Evolutionary conservation across 805 yeast species (phyloP).

Genomic region (Kluyveromyces wickerhamii): DNA sequence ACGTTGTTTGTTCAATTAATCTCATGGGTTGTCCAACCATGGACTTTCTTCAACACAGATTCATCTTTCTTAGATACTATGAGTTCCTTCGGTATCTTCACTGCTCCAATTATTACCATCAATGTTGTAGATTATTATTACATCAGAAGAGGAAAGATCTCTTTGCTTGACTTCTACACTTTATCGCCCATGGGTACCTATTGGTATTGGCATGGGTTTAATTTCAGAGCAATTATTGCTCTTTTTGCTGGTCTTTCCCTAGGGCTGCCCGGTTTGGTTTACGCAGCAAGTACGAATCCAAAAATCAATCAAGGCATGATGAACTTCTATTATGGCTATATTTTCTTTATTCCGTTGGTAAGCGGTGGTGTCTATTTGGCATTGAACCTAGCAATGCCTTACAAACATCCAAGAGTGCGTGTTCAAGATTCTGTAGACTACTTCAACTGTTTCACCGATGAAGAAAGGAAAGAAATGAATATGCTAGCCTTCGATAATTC

Average conservation of each 20-base stretch:
- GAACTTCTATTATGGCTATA: constrained; percentile 18
- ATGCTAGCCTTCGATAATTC: constrained; percentile 13
- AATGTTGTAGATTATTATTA: constrained; percentile 32
- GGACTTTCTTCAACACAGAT: constrained; percentile 34
- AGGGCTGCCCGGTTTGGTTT: constrained; percentile 18
- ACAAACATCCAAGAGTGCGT: constrained; percentile 12
- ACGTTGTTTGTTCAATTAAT: constrained; percentile 29
- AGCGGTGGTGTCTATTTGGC: constrained; percentile 12
- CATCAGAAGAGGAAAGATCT: constrained; percentile 26
- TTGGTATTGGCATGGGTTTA: constrained; percentile 17
- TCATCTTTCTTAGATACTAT: constrained; percentile 31
- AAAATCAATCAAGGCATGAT: constrained; percentile 13
- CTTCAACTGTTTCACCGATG: constrained; percentile 18
- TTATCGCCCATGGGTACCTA: constrained; percentile 16
- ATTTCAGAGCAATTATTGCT: constrained; percentile 12
- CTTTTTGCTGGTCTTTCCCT: constrained; percentile 12
- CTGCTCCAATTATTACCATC: constrained; percentile 32
- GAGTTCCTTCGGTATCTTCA: constrained; percentile 33
- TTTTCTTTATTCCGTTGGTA: constrained; percentile 16
- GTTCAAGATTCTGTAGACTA: constrained; percentile 15
- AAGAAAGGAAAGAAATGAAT: constrained; percentile 12
- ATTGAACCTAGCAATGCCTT: constrained; percentile 12
- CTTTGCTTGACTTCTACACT: constrained; percentile 31
- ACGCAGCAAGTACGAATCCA: constrained; percentile 11
- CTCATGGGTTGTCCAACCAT: constrained; percentile 35